phyloP scores from a whole-genome alignment of 768 basidiomycete genomes.

The Auriscalpium vulgare region DNA sequence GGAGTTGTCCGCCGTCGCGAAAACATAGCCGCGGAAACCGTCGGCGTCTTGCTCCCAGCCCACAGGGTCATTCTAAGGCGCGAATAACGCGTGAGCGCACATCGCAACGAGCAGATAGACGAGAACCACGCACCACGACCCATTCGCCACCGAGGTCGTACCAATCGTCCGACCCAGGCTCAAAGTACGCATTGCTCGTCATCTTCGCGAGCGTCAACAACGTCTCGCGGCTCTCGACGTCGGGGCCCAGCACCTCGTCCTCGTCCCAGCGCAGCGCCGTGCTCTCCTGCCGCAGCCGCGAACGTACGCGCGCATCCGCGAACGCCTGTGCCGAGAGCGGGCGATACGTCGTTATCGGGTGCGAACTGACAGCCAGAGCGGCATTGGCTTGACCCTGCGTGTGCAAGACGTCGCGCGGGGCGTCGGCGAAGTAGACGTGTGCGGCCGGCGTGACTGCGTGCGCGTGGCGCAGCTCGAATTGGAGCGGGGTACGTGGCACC shows the following conservation, averaged over 20 bases:
- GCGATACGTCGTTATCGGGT: constrained; percentile 31
- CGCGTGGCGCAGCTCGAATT: constrained; percentile 59
- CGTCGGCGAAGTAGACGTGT: constrained; percentile 51
- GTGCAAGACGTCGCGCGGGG: constrained; percentile 22
- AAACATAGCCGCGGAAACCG: constrained; percentile 87
- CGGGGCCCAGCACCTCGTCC: constrained; percentile 57
- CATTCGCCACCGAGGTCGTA: constrained; percentile 58
- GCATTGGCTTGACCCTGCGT: constrained; percentile 17
- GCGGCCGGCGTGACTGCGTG: constrained; percentile 50
- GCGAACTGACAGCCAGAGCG: constrained; percentile 35
- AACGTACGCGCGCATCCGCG: constrained; percentile 27
- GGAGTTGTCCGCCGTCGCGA: constrained; percentile 74
- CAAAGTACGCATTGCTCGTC: constrained; percentile 76
- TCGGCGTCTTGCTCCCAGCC: constrained; percentile 91
- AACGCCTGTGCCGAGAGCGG: constrained; percentile 36
- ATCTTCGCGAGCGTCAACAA: constrained; percentile 80
- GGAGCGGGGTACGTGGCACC: constrained; percentile 20
- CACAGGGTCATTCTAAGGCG: constrained; percentile 54
- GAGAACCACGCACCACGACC: constrained; percentile 40
- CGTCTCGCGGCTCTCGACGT: constrained; percentile 64
- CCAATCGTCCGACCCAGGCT: constrained; percentile 50
- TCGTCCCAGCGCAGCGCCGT: constrained; percentile 52
- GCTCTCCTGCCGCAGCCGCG: constrained; percentile 31
- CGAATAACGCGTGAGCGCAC: not conserved
- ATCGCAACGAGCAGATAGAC: not conserved